Evolutionary conservation across 306 rosid genomes (phyloP).

Genomic region (Gillenia trifoliata): DNA sequence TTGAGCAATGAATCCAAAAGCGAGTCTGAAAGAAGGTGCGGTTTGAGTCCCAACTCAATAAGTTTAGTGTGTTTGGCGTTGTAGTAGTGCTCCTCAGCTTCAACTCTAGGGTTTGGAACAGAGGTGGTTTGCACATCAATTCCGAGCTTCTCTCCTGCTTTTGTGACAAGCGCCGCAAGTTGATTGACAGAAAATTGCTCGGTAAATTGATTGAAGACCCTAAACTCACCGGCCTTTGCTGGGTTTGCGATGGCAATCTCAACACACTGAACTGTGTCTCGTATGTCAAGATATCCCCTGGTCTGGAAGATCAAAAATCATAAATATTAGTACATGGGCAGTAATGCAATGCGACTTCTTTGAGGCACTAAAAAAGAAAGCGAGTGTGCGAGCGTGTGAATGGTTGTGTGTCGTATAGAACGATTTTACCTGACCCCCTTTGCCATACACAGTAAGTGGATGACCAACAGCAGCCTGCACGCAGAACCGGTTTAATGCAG

Average conservation of each 20-base stretch:
- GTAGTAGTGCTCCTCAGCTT: constrained; percentile 97
- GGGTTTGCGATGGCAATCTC: constrained; percentile 96
- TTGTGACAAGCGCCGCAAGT: constrained; percentile 74
- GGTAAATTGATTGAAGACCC: constrained; percentile 89
- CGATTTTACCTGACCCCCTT: constrained; percentile 93
- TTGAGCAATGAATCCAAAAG: constrained; percentile 91
- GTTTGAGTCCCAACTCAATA: constrained; percentile 78
- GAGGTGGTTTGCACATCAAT: constrained; percentile 60
- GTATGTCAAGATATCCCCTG: constrained; percentile 89
- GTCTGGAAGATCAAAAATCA: constrained; percentile 48
- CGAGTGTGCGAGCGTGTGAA: not conserved
- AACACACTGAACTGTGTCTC: constrained; percentile 94
- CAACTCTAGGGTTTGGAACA: constrained; percentile 96
- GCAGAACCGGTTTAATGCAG: constrained; percentile 93
- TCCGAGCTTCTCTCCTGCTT: constrained; percentile 83
- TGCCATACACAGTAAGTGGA: constrained; percentile 96
- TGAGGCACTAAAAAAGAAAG: not conserved
- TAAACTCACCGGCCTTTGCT: constrained; percentile 74
- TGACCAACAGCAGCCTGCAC: constrained; percentile 97
- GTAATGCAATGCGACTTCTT: not conserved
- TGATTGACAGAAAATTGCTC: constrained; percentile 89
- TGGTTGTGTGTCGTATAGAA: too few relatives aligned
- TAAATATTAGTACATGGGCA: constrained; percentile 4
- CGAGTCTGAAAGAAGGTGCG: constrained; percentile 89
- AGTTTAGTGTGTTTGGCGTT: constrained; percentile 92